These are phyloP conservation scores for Pichia rugopelliculosa DNA, from an alignment of 805 yeast species.

Conservation along the genomic window DNA sequence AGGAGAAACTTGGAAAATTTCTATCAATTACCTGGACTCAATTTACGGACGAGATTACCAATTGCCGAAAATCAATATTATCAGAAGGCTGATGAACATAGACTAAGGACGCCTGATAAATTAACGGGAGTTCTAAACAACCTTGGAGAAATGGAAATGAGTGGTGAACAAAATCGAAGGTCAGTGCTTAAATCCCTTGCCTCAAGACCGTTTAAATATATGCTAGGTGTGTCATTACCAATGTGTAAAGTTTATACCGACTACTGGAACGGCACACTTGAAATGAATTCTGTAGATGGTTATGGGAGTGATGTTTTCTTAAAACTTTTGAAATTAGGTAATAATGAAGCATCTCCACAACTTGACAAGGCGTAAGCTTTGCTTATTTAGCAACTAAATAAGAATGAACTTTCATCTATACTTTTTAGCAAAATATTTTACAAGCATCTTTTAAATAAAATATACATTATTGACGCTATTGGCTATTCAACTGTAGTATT, in stretches of 20 bases:
- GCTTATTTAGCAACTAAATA: not conserved
- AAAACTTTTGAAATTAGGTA: constrained; percentile 71
- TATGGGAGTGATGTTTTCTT: constrained; percentile 87
- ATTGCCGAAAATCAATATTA: constrained; percentile 15
- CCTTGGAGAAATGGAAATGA: constrained; percentile 27
- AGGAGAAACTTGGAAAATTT: constrained; percentile 53
- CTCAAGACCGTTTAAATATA: constrained; percentile 64
- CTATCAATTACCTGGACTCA: constrained; percentile 61
- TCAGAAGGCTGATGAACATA: not conserved
- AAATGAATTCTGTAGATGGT: constrained; percentile 78
- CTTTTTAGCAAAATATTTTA: too few relatives aligned
- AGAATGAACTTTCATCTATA: too few relatives aligned
- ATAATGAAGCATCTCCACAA: constrained; percentile 52
- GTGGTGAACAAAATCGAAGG: constrained; percentile 18
- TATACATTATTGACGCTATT: too few relatives aligned
- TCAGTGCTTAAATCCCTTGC: constrained; percentile 60
- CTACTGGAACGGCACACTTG: constrained; percentile 91
- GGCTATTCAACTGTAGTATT: too few relatives aligned
- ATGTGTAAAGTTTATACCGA: constrained; percentile 91
- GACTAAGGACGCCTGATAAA: constrained; percentile 3
- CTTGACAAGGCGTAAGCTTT: constrained; percentile 57
- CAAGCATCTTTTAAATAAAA: too few relatives aligned
- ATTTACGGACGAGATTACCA: constrained; percentile 28
- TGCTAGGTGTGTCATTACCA: constrained; percentile 84
- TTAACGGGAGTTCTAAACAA: constrained; percentile 24